A percentile compares a stretch with the other conserved stretches of the same genome.
Conservation (phyloP, 2,329 filamentous ascomycete species). For the Pseudocercospora vitis region DNA sequence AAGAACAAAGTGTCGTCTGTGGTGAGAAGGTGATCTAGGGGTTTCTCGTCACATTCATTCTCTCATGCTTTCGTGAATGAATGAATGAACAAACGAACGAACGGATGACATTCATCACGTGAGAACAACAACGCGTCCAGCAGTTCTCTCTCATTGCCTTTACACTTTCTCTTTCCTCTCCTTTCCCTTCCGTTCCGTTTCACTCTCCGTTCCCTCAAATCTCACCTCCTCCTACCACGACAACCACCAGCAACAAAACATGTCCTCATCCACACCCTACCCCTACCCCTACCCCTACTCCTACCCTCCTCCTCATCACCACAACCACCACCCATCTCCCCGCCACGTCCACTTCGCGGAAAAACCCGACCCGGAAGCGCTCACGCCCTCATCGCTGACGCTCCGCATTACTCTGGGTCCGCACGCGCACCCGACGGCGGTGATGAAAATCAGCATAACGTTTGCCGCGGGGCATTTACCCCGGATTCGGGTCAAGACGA, state of each 20-base stretch:
- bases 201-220: neutral
- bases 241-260: no score
- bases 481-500: slow-evolving; percentile 33
- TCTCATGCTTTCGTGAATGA: no score
- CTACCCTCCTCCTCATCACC: neutral
- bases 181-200: neutral
- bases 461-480: slow-evolving; percentile 34
- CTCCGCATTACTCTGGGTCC: slow-evolving; percentile 34
- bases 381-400: slow-evolving; percentile 29
- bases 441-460: slow-evolving; percentile 35
- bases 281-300: neutral
- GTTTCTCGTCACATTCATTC: no score
- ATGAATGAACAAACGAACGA: no score
- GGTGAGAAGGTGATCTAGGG: no score
- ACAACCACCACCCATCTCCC: neutral
- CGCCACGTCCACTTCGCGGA: slow-evolving; percentile 32
- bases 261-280: neutral
- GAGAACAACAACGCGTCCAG: no score
- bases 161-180: no score
- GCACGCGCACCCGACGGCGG: slow-evolving; percentile 25
- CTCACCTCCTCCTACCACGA: neutral
- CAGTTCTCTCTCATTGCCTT: no score
- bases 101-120: no score
- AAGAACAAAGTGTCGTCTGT: no score
- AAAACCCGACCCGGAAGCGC: no score